Evolutionary conservation across 352 stramenopile species (phyloP).

Genomic region (Phytophthora ramorum): DNA sequence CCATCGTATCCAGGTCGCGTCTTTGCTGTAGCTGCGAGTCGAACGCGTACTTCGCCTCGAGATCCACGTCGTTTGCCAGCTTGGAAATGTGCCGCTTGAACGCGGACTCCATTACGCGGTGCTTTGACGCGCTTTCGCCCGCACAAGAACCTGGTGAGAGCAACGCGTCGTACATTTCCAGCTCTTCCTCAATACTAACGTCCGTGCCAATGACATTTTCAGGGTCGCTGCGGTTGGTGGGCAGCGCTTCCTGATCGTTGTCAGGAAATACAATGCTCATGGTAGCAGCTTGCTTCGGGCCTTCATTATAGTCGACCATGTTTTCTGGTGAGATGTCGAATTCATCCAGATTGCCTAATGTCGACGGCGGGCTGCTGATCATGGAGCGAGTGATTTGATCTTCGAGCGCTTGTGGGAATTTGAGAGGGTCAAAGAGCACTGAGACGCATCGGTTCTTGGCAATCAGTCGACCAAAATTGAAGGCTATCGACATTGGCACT

Average conservation of each 20-base stretch:
- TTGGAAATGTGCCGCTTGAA: constrained; percentile 65
- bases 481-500: constrained; percentile 62
- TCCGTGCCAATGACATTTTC: constrained; percentile 59
- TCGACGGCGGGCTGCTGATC: constrained; percentile 48
- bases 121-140: constrained; percentile 27
- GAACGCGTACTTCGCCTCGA: constrained; percentile 65
- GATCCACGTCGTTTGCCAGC: constrained; percentile 58
- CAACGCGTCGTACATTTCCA: constrained; percentile 56
- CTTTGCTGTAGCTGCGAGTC: constrained; percentile 62
- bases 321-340: constrained; percentile 67
- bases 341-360: constrained; percentile 59
- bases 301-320: constrained; percentile 36
- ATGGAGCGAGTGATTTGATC: constrained; percentile 67
- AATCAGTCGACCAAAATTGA: constrained; percentile 75
- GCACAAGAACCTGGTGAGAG: constrained; percentile 36
- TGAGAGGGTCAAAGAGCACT: constrained; percentile 73
- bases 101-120: constrained; percentile 62
- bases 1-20: constrained; percentile 61
- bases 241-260: constrained; percentile 48
- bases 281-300: constrained; percentile 5
- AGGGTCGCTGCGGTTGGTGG: constrained; percentile 55
- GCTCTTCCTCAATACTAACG: constrained; percentile 59
- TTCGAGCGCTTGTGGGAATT: constrained; percentile 65
- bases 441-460: constrained; percentile 78
- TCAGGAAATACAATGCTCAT: constrained; percentile 37